These are phyloP conservation scores for Xylaria curta DNA, from an alignment of 495 filamentous ascomycete genomes.

Conservation along the genomic window DNA sequence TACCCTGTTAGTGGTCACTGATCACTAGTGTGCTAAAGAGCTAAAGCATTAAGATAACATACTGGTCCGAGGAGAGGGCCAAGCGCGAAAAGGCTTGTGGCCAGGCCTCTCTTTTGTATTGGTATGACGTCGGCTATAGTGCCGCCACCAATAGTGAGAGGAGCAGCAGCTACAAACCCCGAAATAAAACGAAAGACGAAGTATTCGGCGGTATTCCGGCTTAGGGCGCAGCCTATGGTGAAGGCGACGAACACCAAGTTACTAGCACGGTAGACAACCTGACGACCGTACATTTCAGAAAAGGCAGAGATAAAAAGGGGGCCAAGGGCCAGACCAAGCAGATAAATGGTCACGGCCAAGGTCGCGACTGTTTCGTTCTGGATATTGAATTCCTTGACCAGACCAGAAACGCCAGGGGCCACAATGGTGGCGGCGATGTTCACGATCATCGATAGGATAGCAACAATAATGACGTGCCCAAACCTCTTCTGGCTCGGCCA, in stretches of 20 bases:
- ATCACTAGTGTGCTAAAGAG: neutral
- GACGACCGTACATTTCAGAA: conserved; percentile 68
- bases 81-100: conserved; percentile 57
- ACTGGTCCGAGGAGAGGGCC: conserved; percentile 59
- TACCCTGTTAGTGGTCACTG: conserved; percentile 40
- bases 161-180: conserved; percentile 56
- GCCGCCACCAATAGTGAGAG: conserved; percentile 50
- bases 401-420: conserved; percentile 57
- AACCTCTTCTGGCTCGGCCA: conserved; percentile 52
- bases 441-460: neutral
- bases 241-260: conserved; percentile 63
- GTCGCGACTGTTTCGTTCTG: conserved; percentile 51
- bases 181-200: conserved; percentile 63
- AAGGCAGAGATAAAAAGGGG: conserved; percentile 66
- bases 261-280: conserved; percentile 58
- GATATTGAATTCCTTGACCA: conserved; percentile 58
- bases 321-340: conserved; percentile 70
- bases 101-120: conserved; percentile 49
- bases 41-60: neutral
- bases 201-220: conserved; percentile 42
- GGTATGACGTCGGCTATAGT: conserved; percentile 47
- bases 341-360: conserved; percentile 57
- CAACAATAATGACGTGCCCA: conserved; percentile 26
- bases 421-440: conserved; percentile 50
- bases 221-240: conserved; percentile 48